Base-by-base conservation (phyloP, 1,139 yeast genomes). In the Suhomyces bokatorum region DNA sequence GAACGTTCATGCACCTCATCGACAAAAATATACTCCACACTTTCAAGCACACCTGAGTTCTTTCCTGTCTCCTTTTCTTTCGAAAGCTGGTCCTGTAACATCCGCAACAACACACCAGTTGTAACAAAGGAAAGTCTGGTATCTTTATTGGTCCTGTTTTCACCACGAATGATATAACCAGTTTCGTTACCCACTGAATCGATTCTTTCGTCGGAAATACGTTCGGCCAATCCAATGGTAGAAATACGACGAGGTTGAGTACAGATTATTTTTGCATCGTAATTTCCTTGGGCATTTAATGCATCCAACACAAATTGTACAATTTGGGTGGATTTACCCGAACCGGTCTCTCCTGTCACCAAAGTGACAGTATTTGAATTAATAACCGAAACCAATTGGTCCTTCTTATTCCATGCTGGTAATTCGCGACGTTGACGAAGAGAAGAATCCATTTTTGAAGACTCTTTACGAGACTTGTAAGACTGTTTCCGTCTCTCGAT, bases 1-100 rank as follows among this genome's bases (percentile, higher is more conserved):
- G 97, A 89, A 52, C 98, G 71, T 65, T 93, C 99, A 60, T 93
- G 99, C 12, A 93, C 98, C 66, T 93, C 99, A 70, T 93, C 99
- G 39, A 93, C 82, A 36, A 93, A 82, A 22, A 91, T 77, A 55
- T 85, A 88, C 14, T 80, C 79, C 35, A 85, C 65, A 44, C 78
- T 70, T n/a, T 77, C 73, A 45, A 89, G 73, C 38, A 81, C 68
- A 10, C 33, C 1, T 67, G 58, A 13, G 54, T 48, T 7, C 42
- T 47, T 4, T 55, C 44, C 37, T 40, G 67, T 6, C 28, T 38
- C 7, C 49, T 39, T 29, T 11, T 39, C 37, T 20, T 39, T 35
- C 6, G 52, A 43, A 8, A 67, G 53, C 38, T 60, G 61, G 3
- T 77, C 67, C 60, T 91, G 97, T 32, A 93, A 70, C 83, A 91